Percentiles rank a stretch among this genome's conserved stretches.
Evolutionary conservation across 2,329 filamentous ascomycete species (phyloP).

Genomic region (Metarhizium humberi): DNA sequence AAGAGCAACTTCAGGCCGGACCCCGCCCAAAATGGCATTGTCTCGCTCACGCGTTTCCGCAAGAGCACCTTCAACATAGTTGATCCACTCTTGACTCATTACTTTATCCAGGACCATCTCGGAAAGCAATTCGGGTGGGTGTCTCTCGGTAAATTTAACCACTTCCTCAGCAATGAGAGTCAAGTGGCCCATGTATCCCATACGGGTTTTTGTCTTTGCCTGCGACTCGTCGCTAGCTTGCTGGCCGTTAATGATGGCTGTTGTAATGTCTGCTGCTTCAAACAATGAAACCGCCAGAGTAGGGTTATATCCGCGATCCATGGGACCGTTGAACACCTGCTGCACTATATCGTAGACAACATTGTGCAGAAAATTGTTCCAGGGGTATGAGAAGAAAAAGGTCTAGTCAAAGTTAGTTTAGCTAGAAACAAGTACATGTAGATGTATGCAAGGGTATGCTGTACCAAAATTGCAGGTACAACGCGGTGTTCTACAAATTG

Average conservation of each 20-base stretch:
- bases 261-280: slow-evolving; percentile 79
- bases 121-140: slow-evolving; percentile 80
- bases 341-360: slow-evolving; percentile 98
- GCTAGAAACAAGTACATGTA: background rate
- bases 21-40: slow-evolving; percentile 94
- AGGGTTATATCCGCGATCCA: slow-evolving; percentile 92
- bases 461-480: slow-evolving; percentile 88
- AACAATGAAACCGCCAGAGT: slow-evolving; percentile 87
- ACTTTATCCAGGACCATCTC: slow-evolving; percentile 79
- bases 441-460: slow-evolving; percentile 18
- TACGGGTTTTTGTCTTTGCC: slow-evolving; percentile 71
- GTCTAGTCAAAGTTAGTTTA: slow-evolving; percentile 42
- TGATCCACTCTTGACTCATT: slow-evolving; percentile 82
- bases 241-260: slow-evolving; percentile 87
- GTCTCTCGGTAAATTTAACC: slow-evolving; percentile 93
- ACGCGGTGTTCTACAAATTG: slow-evolving; percentile 93
- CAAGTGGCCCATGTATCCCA: slow-evolving; percentile 97
- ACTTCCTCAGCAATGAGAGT: slow-evolving; percentile 97
- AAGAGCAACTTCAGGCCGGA: slow-evolving; percentile 82
- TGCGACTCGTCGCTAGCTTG: slow-evolving; percentile 79
- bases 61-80: slow-evolving; percentile 87
- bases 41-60: slow-evolving; percentile 92
- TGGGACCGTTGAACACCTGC: slow-evolving; percentile 96
- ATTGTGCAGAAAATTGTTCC: slow-evolving; percentile 99
- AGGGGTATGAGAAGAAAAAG: slow-evolving; percentile 97